Percentiles rank a stretch among this genome's conserved stretches.
These are phyloP conservation scores for Fusarium guadeloupense DNA, from an alignment of 2,329 filamentous ascomycete genomes.

Conservation along the genomic window DNA sequence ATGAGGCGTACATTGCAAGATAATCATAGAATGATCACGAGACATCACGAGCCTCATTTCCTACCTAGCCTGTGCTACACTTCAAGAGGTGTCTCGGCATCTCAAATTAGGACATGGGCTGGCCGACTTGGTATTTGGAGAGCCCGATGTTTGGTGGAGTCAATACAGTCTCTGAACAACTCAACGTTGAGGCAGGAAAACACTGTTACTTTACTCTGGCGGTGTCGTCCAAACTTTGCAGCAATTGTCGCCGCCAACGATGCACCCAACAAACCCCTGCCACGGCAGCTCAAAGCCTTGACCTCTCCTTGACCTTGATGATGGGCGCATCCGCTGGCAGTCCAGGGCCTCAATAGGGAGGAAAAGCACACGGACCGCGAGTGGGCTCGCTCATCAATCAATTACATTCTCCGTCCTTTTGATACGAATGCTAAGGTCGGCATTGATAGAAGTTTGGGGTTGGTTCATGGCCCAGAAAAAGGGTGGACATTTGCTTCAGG, in stretches of 20 bases:
- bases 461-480: constrained; percentile 6
- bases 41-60: constrained; percentile 3
- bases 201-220: not conserved
- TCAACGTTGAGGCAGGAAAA: constrained; percentile 6
- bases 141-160: constrained; percentile 29
- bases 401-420: constrained; percentile 13
- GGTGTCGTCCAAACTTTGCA: constrained; percentile 1
- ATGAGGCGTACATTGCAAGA: constrained; percentile 9
- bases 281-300: not conserved
- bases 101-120: constrained; percentile 18
- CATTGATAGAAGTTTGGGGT: not conserved
- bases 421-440: constrained; percentile 8
- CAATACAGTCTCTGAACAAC: constrained; percentile 1
- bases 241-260: constrained; percentile 4
- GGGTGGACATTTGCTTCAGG: constrained; percentile 16
- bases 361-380: constrained; percentile 33
- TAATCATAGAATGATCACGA: constrained; percentile 7
- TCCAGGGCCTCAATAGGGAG: constrained; percentile 9
- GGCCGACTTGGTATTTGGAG: constrained; percentile 4
- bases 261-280: not conserved
- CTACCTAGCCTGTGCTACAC: constrained; percentile 5
- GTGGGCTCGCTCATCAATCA: constrained; percentile 22
- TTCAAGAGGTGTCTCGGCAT: constrained; percentile 22
- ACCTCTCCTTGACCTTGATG: not conserved
- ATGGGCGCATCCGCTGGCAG: constrained; percentile 13